Evolutionary conservation across 2,329 filamentous ascomycete genomes (phyloP).

Genomic region (Epichloe hybrida): DNA sequence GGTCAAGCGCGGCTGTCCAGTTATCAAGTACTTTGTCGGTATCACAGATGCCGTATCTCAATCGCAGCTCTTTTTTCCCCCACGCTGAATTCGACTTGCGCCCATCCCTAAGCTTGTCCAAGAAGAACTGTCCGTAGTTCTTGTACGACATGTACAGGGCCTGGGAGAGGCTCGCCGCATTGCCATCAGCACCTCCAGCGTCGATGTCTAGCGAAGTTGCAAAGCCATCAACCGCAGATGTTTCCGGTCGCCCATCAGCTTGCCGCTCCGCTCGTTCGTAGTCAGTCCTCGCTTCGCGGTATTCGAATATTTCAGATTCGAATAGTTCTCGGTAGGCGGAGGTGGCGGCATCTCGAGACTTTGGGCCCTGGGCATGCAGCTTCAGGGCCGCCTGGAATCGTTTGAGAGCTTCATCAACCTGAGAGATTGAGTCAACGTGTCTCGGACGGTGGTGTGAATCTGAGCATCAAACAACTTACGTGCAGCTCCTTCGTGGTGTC

Average conservation of each 20-base stretch:
- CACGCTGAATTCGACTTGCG: conserved; percentile 38
- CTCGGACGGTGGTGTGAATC: not conserved
- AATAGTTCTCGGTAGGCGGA: conserved; percentile 78
- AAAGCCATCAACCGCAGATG: conserved; percentile 30
- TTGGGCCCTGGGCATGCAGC: conserved; percentile 74
- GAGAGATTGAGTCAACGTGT: not conserved
- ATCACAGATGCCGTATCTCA: conserved; percentile 18
- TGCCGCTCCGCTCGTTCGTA: conserved; percentile 57
- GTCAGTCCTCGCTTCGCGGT: conserved; percentile 74
- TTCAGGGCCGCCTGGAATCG: conserved; percentile 85
- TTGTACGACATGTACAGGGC: conserved; percentile 90
- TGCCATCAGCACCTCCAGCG: conserved; percentile 54
- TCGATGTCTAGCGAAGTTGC: conserved; percentile 39
- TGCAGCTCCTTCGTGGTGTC: conserved; percentile 94
- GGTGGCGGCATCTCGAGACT: conserved; percentile 60
- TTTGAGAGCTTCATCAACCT: conserved; percentile 92
- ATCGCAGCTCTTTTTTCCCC: conserved; percentile 11
- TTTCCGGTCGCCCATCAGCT: conserved; percentile 31
- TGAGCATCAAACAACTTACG: conserved; percentile 20
- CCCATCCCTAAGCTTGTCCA: conserved; percentile 45
- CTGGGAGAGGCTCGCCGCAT: conserved; percentile 71
- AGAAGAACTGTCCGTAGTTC: conserved; percentile 80
- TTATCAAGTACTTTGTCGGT: conserved; percentile 38
- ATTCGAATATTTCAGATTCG: conserved; percentile 84
- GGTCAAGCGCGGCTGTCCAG: conserved; percentile 45